A percentile compares a stretch with the other conserved stretches of the same genome.
phyloP scores from a whole-genome alignment of 257 asterid species.

The Buddleja alternifolia region DNA sequence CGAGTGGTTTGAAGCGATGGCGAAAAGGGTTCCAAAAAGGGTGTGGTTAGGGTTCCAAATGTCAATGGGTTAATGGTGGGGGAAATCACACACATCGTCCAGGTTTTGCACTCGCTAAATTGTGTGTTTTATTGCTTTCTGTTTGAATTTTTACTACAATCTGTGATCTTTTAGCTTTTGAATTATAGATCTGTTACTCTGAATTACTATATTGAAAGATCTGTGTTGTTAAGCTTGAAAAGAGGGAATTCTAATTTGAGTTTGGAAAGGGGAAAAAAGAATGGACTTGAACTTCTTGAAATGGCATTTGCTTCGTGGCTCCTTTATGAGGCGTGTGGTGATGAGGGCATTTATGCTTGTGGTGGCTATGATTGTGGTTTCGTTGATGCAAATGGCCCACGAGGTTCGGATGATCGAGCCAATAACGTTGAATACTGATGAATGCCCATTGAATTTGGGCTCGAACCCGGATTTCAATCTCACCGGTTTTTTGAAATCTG shows the following conservation, averaged over 20 bases:
- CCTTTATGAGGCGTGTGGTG: conserved; percentile 56
- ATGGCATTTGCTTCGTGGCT: conserved; percentile 55
- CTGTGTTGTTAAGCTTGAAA: conserved; percentile 20
- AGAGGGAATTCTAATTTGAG: not conserved
- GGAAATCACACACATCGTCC: conserved; percentile 97
- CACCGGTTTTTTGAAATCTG: conserved; percentile 36
- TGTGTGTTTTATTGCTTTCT: not conserved
- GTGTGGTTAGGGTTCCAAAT: conserved; percentile 69
- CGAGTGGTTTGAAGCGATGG: conserved; percentile 45
- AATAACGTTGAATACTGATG: conserved; percentile 33
- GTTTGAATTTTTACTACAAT: conserved; percentile 26
- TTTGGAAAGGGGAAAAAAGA: conserved; percentile 12
- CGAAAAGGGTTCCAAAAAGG: conserved; percentile 56
- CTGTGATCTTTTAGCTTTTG: conserved; percentile 31
- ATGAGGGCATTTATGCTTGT: conserved; percentile 61
- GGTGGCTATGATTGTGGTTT: conserved; percentile 52
- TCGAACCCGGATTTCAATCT: conserved; percentile 33
- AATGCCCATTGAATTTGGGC: conserved; percentile 57
- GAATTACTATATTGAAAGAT: conserved; percentile 28
- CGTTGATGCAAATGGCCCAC: conserved; percentile 49
- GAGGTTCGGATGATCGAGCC: conserved; percentile 48
- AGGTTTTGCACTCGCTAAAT: conserved; percentile 93
- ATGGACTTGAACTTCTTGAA: conserved; percentile 59
- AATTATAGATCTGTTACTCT: conserved; percentile 39
- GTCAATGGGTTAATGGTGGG: conserved; percentile 84